Conservation (phyloP, 1,139 yeast species). For the Eremothecium gossypii region DNA sequence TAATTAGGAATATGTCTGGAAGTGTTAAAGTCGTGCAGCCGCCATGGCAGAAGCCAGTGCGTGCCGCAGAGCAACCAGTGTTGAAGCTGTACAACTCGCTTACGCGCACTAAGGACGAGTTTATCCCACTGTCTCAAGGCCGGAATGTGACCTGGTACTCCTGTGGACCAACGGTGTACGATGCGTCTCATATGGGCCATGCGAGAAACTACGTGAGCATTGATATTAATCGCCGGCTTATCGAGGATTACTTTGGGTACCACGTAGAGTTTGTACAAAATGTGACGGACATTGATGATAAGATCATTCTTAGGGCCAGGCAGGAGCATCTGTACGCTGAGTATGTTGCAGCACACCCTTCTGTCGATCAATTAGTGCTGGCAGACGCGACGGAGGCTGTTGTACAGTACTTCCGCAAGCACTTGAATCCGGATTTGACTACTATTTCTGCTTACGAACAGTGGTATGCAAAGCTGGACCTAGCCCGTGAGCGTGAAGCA, state of each 20-base stretch:
- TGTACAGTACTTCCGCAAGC: constrained; percentile 43
- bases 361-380: constrained; percentile 27
- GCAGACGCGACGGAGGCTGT: constrained; percentile 38
- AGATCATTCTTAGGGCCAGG: constrained; percentile 89
- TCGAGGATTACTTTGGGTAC: constrained; percentile 87
- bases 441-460: constrained; percentile 34
- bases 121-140: constrained; percentile 49
- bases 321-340: constrained; percentile 73
- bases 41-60: constrained; percentile 34
- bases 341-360: constrained; percentile 32
- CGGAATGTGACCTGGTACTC: constrained; percentile 86
- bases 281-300: constrained; percentile 96
- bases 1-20: constrained; percentile 3
- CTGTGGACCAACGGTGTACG: constrained; percentile 99
- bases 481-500: constrained; percentile 40
- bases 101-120: constrained; percentile 71
- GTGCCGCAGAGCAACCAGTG: constrained; percentile 26
- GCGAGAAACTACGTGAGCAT: constrained; percentile 94
- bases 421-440: constrained; percentile 42
- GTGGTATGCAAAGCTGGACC: constrained; percentile 47
- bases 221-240: constrained; percentile 81
- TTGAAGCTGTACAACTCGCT: constrained; percentile 64
- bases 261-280: constrained; percentile 83
- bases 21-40: constrained; percentile 34
- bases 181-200: constrained; percentile 98